Evolutionary conservation across 495 filamentous ascomycete genomes (phyloP), one percentile per base, ranked within the genome.

Genomic region (Ramalina peruviana): DNA sequence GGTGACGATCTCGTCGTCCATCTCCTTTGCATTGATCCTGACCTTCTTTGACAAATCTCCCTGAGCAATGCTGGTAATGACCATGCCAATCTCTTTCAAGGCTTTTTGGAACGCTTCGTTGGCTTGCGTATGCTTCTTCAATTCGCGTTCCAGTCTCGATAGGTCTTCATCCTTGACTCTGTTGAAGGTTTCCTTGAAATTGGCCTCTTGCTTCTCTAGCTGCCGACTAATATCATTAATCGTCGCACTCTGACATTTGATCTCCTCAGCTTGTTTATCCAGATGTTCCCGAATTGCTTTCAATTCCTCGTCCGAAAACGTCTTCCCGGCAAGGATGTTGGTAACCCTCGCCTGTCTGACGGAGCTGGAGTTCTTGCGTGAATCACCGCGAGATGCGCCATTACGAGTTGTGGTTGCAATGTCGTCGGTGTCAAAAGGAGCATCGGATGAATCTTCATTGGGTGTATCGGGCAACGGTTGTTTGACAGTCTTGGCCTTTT

Each of bases 21-120:
- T 92, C 67, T 99, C 92, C 57, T 88, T 78, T 7, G 85, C 85
- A 62, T 97, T 90, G 58, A 99, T 92, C 42, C 89, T 80, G 46
- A 97, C 93, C 68, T 97, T 97, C 76, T 94, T 95, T 63, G 87
- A 94, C 46, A 99, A 72, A 62, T 99, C 92, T 67, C 92, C 92
- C 54, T 88, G 86, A 46, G 92, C 92, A 40, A 96, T 92, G 51
- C 87, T 87, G 5, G 88, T 94, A 59, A 96, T 87, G 54, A 99
- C 97, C 55, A 85, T 90, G 48, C 92, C 92, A 62, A 99, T 99
- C 65, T 99, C 92, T 49, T 88, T 80, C 26, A 99, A 67, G 16
- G 90, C 89, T 67, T 97, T 99, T 59, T 94, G 88, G 74, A 97
- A 99, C 58, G 92, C 93, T 60, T 94, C 85, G 66, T 99, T 99